Evolutionary conservation across 805 yeast species (phyloP), one percentile per base, ranked within the genome.

Genomic region (Hyphopichia homilentoma): DNA sequence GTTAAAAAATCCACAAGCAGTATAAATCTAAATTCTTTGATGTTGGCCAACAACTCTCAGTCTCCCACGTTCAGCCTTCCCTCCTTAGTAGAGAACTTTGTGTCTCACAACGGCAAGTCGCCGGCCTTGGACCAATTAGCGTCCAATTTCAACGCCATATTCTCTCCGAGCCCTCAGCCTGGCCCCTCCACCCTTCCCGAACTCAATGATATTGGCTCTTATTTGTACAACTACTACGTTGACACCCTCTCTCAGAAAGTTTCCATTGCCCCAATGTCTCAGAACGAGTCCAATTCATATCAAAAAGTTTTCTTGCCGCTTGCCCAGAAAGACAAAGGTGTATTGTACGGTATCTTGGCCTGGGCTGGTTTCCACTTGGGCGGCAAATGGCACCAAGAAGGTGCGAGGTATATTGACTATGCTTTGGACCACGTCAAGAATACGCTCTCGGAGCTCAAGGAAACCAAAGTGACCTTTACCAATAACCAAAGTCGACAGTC

Each of bases 361-460:
- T 75, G 80, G 79, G 61, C 77, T 14, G 75, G 75, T 2, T 73
- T 73, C 43, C 77, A 73, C 44, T 43, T 74, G 35, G 72, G 69
- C 1, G 57, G 64, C 17, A 48, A 57, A 41, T 67, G 73, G 72
- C 62, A 61, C 24, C 51, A 50, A 11, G 75, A 72, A 42, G 84
- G 81, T 4, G 44, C 52, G 3, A 63, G 63, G 38, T 77, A 70
- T 45, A 65, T 75, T 30, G 58, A 66, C 13, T 51, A 57, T 38
- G 78, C 83, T 1, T 47, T 76, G 11, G 56, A 60, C 24, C 70
- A 67, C 39, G 53, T 75, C 27, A 51, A 54, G 21, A 33, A 40
- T 8, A 42, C 45, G 6, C 30, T 47, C 25, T 47, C 47, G 3
- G 53, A 32, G 19, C 38, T 35, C 18, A 20, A 39, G 9, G 39